Conservation (phyloP, 1,284 basidiomycete species). For the Marasmius tenuissimus region DNA sequence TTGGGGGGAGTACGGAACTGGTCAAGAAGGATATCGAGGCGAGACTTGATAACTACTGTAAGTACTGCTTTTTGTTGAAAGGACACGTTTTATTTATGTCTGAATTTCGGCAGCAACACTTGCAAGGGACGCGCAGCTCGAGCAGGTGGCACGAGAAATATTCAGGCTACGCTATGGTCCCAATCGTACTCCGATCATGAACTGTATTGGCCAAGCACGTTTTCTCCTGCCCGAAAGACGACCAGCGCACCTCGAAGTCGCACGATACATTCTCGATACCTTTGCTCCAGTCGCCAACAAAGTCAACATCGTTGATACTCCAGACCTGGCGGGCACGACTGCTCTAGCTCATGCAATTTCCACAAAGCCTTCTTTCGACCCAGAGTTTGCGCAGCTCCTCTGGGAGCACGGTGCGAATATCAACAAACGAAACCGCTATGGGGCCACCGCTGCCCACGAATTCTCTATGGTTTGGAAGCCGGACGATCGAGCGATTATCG, state of each 20-base stretch:
- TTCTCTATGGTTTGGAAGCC: constrained; percentile 29
- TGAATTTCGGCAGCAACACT: not conserved
- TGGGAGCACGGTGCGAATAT: constrained; percentile 40
- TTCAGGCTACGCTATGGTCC: constrained; percentile 37
- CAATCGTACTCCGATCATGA: constrained; percentile 36
- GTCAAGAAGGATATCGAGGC: constrained; percentile 27
- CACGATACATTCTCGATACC: constrained; percentile 30
- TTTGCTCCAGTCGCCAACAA: constrained; percentile 20
- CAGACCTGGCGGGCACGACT: constrained; percentile 38
- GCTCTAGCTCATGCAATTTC: constrained; percentile 40
- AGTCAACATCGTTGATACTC: constrained; percentile 34
- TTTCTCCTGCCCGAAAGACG: constrained; percentile 24
- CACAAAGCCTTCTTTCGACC: constrained; percentile 39
- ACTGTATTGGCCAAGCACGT: constrained; percentile 32
- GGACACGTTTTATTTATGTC: not conserved
- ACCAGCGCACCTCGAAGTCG: constrained; percentile 26
- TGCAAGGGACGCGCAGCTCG: constrained; percentile 7
- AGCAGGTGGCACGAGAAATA: constrained; percentile 28
- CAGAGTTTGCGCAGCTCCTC: constrained; percentile 41
- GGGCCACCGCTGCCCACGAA: constrained; percentile 39
- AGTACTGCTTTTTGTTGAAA: not conserved
- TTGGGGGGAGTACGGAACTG: constrained; percentile 25
- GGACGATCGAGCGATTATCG: constrained; percentile 22
- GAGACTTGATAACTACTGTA: constrained; percentile 17
- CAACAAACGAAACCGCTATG: constrained; percentile 38